Evolutionary conservation across 805 yeast genomes (phyloP).

Genomic region (Teunomyces aglyptinius): DNA sequence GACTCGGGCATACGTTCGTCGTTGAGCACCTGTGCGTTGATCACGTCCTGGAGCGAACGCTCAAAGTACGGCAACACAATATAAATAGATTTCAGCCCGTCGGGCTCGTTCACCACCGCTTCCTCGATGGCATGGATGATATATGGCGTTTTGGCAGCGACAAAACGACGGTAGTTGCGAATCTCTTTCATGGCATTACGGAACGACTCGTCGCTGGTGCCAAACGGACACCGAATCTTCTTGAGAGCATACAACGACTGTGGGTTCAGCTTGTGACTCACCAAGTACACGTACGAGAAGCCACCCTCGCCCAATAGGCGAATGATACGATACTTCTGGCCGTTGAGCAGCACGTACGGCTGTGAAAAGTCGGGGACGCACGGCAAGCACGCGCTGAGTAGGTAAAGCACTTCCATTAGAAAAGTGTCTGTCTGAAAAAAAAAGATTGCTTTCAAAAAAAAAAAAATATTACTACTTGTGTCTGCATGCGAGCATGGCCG

Average conservation of each 20-base stretch:
- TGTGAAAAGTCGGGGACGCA: slow-evolving; percentile 43
- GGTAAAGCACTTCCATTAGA: slow-evolving; percentile 23
- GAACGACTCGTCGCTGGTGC: slow-evolving; percentile 64
- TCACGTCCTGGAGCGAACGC: slow-evolving; percentile 73
- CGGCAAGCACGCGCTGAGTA: slow-evolving; percentile 38
- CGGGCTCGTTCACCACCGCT: slow-evolving; percentile 65
- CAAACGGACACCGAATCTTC: slow-evolving; percentile 85
- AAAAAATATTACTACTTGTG: background rate
- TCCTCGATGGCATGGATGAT: slow-evolving; percentile 72
- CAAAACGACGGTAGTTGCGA: slow-evolving; percentile 68
- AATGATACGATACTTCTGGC: slow-evolving; percentile 58
- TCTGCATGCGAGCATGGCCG: slow-evolving; percentile 7
- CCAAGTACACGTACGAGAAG: slow-evolving; percentile 81
- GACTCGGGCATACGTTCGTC: slow-evolving; percentile 53
- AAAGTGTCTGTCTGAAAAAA: background rate
- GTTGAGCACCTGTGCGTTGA: slow-evolving; percentile 61
- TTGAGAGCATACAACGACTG: slow-evolving; percentile 67
- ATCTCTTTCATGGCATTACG: slow-evolving; percentile 72
- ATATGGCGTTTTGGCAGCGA: slow-evolving; percentile 52
- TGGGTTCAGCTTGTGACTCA: slow-evolving; percentile 46
- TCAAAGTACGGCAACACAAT: slow-evolving; percentile 77
- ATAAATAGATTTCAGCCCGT: slow-evolving; percentile 77
- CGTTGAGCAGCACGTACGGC: slow-evolving; percentile 63
- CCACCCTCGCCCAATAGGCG: slow-evolving; percentile 89
- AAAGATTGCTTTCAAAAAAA: background rate